phyloP scores from a whole-genome alignment of 176 grass and related monocot genomes.

The Oryza officinalis region DNA sequence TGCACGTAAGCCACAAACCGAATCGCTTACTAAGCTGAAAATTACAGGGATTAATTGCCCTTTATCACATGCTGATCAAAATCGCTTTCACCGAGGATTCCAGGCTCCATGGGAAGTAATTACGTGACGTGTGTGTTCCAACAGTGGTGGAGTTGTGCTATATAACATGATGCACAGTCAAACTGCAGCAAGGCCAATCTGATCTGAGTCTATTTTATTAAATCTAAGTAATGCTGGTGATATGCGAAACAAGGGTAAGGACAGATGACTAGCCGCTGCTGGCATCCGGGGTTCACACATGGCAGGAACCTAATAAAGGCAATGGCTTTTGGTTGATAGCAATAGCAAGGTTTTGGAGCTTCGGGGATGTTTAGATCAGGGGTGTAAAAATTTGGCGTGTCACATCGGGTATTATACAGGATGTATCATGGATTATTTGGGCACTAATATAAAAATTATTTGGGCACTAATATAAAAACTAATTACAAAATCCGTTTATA shows the following conservation, averaged over 20 bases:
- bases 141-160: neutral
- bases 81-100: neutral
- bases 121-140: neutral
- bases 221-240: neutral
- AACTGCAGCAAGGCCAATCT: neutral
- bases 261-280: neutral
- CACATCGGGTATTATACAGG: too few species aligned
- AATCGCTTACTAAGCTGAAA: neutral
- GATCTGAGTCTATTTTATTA: neutral
- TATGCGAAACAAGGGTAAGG: neutral
- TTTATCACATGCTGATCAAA: neutral
- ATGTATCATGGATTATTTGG: too few species aligned
- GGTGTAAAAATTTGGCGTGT: too few species aligned
- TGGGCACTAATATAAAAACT: too few species aligned
- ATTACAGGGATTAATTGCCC: neutral
- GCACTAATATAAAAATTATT: too few species aligned
- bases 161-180: neutral
- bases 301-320: conserved; percentile 33
- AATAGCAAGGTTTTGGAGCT: neutral
- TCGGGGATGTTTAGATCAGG: too few species aligned
- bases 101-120: neutral
- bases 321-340: conserved; percentile 24
- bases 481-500: too few species aligned
- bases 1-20: neutral
- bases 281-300: conserved; percentile 25